phyloP scores from a whole-genome alignment of 129 eudicot species.

The Cynara cardunculus region DNA sequence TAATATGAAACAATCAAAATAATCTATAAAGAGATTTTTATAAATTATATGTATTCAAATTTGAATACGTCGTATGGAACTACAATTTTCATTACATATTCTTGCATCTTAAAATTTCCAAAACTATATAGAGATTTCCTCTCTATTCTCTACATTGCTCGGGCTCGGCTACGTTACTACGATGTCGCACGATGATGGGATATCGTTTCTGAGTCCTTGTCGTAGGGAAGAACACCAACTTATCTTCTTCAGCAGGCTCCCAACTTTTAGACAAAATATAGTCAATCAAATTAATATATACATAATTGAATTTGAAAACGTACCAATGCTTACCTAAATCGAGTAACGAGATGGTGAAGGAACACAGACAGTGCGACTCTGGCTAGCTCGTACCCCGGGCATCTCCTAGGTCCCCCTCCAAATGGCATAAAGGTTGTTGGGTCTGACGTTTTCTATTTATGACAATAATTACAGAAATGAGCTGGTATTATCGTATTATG shows the following conservation, averaged over 20 bases:
- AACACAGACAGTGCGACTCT: conserved; percentile 81
- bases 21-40: too few relatives aligned
- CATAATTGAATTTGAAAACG: background rate
- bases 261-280: conserved; percentile 42
- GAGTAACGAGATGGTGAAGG: conserved; percentile 68
- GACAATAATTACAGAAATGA: background rate
- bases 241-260: conserved; percentile 84
- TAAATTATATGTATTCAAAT: background rate
- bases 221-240: conserved; percentile 83
- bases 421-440: conserved; percentile 65
- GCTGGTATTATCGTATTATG: background rate
- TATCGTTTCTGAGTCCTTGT: conserved; percentile 80
- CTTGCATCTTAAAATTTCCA: background rate
- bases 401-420: conserved; percentile 96
- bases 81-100: background rate
- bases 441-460: conserved; percentile 36
- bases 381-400: conserved; percentile 92
- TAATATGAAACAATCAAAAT: too few relatives aligned
- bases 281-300: background rate
- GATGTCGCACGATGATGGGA: conserved; percentile 54
- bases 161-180: conserved; percentile 8
- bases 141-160: conserved; percentile 14
- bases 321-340: conserved; percentile 47
- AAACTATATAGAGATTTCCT: conserved; percentile 11
- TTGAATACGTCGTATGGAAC: too few relatives aligned